phyloP scores from a whole-genome alignment of 768 basidiomycete genomes.

The Sistotremastrum niveocremeum region DNA sequence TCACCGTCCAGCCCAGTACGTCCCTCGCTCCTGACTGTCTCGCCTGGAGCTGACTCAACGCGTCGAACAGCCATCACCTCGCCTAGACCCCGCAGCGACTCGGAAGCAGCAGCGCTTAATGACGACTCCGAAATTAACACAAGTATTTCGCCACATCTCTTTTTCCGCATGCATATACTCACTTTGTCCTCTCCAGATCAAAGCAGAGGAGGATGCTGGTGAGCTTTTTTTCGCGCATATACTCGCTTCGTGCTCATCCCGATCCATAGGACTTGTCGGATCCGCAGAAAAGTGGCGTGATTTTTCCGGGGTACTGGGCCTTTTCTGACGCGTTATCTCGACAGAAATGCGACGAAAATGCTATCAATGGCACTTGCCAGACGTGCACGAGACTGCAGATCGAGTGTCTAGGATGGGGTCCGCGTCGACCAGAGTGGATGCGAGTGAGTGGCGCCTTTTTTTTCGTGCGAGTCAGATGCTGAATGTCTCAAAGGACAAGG shows the following conservation, averaged over 20 bases:
- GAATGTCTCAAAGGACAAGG: conserved; percentile 48
- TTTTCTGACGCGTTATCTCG: conserved; percentile 3
- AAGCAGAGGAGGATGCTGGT: conserved; percentile 74
- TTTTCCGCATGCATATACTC: too few relatives aligned
- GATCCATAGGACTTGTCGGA: conserved; percentile 57
- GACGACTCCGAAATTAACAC: too few relatives aligned
- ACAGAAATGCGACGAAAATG: conserved; percentile 83
- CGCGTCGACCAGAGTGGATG: conserved; percentile 84
- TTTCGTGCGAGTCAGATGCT: conserved; percentile 1
- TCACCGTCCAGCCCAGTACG: not conserved
- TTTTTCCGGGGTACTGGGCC: conserved; percentile 1
- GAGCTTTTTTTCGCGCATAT: conserved; percentile 16
- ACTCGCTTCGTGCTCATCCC: not conserved
- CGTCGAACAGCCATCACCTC: too few relatives aligned
- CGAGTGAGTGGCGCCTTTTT: conserved; percentile 34
- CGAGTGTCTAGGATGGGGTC: conserved; percentile 75
- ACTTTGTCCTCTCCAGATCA: too few relatives aligned
- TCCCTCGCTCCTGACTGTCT: too few relatives aligned
- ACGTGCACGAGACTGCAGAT: conserved; percentile 74
- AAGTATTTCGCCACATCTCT: too few relatives aligned
- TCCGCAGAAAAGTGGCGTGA: conserved; percentile 59
- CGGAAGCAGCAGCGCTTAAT: too few relatives aligned
- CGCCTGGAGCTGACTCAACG: too few relatives aligned
- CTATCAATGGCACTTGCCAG: conserved; percentile 61
- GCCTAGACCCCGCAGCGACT: too few relatives aligned